Evolutionary conservation across 768 basidiomycete species (phyloP).

Genomic region (Mycena maculata): DNA sequence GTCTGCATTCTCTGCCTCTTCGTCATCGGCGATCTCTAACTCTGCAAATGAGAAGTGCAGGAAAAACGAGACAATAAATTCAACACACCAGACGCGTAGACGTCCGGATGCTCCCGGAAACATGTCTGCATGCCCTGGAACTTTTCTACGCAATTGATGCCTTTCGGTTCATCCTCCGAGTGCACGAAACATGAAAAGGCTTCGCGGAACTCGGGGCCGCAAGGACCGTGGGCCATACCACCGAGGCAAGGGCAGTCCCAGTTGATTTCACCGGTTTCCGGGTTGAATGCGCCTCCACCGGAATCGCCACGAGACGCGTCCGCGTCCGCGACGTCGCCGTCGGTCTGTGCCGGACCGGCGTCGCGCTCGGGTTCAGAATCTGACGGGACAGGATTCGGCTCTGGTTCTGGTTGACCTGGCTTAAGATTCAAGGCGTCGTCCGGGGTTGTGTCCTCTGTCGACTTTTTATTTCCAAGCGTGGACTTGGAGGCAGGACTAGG

Average conservation of each 20-base stretch:
- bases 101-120: constrained; percentile 94
- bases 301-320: constrained; percentile 35
- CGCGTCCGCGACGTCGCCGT: constrained; percentile 35
- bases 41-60: constrained; percentile 11
- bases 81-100: constrained; percentile 91
- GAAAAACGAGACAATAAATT: constrained; percentile 1
- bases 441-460: neutral
- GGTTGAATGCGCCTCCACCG: constrained; percentile 81
- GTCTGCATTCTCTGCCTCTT: constrained; percentile 16
- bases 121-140: constrained; percentile 98
- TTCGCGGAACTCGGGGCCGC: constrained; percentile 91
- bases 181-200: constrained; percentile 98
- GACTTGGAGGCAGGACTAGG: neutral
- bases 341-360: constrained; percentile 5
- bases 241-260: constrained; percentile 99
- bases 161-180: constrained; percentile 96
- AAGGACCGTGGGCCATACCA: constrained; percentile 98
- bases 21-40: constrained; percentile 30
- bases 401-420: neutral
- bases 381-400: constrained; percentile 13
- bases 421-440: neutral
- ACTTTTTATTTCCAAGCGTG: neutral
- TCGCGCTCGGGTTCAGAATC: neutral
- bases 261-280: constrained; percentile 98
- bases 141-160: constrained; percentile 96